Base-by-base conservation (phyloP, 805 yeast genomes). In the Ascoidea rubescens region DNA sequence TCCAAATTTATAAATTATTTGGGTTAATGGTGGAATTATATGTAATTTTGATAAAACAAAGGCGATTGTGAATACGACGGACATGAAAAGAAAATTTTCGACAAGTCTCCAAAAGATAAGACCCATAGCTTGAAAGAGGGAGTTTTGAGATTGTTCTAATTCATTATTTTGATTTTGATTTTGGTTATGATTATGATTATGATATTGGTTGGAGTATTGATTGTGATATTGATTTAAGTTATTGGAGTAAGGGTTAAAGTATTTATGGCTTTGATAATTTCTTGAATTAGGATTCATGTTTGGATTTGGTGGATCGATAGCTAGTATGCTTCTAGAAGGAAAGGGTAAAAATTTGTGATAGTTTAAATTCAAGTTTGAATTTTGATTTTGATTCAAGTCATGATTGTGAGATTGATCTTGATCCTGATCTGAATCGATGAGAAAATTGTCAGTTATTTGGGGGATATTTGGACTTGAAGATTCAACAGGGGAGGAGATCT, bases 71-170 rank as follows among this genome's bases (percentile, higher is more conserved):
- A 72, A 51, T 6, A 74, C 65, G 1, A 70, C 57, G 5, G 67
- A 50, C 6, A 79, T 69, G 16, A 76, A 75, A 4, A 72, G 57
- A n/a, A 76, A 66, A 57, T 78, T 80, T 57, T 79, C 84, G 51
- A 72, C 60, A 4, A 73, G 61, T 53, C 77, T 62, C 14, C 56
- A 56, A 5, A 63, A 42, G 5, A 70, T 46, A 16, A 48, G 47
- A 21, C 50, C 47, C 7, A 56, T 28, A 5, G 60, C 48, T 16
- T 48, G 43, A 31, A 32, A 30, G 10, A 17, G 14, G 21, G 48
- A 47, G 5, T 31, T 30, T 14, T 17, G 30, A 6, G n/a, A 48
- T 17, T 8, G 43, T 17, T 8, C 6, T 45, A 5, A 17, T 44
- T 44, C 37, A 5, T 49, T 43, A 21, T 21, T 21, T 21, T 21